A percentile compares a stretch with the other conserved stretches of the same genome.
phyloP scores from a whole-genome alignment of 1,139 yeast genomes.

The Lodderomyces parapsilosis region DNA sequence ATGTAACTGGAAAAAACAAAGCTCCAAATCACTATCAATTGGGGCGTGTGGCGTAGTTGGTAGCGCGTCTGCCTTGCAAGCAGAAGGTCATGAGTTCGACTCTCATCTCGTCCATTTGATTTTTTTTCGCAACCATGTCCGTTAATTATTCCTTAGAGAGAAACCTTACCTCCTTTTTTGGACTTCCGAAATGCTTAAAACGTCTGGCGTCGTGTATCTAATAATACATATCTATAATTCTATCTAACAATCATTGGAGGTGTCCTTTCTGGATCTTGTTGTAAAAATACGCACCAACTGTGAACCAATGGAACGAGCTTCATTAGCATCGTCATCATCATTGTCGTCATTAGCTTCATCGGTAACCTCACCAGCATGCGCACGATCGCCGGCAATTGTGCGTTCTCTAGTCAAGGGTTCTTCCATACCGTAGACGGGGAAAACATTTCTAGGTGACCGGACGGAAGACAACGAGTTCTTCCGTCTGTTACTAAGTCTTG shows the following conservation, averaged over 20 bases:
- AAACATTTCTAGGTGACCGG: slow-evolving; percentile 68
- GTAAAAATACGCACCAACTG: slow-evolving; percentile 20
- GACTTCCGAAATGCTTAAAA: too few species aligned
- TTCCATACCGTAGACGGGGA: slow-evolving; percentile 80
- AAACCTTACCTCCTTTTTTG: too few species aligned
- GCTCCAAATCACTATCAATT: not conserved
- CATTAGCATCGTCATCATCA: slow-evolving; percentile 19
- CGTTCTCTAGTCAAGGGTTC: slow-evolving; percentile 54
- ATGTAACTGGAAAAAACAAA: not conserved
- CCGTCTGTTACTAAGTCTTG: not conserved
- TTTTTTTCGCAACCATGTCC: slow-evolving; percentile 3
- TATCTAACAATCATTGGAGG: slow-evolving; percentile 1
- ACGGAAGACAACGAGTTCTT: not conserved
- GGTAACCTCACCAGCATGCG: not conserved
- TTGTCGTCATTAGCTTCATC: slow-evolving; percentile 4
- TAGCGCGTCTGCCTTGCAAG: slow-evolving; percentile 72
- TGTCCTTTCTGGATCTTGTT: slow-evolving; percentile 3
- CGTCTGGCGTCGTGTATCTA: too few species aligned
- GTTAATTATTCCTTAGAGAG: too few species aligned
- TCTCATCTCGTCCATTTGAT: slow-evolving; percentile 55
- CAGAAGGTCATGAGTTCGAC: slow-evolving; percentile 65
- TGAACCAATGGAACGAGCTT: slow-evolving; percentile 26
- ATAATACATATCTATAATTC: too few species aligned
- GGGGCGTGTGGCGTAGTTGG: slow-evolving; percentile 74
- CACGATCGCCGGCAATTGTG: slow-evolving; percentile 49